phyloP scores from a whole-genome alignment of 352 stramenopile genomes.

The Phytophthora idaei region DNA sequence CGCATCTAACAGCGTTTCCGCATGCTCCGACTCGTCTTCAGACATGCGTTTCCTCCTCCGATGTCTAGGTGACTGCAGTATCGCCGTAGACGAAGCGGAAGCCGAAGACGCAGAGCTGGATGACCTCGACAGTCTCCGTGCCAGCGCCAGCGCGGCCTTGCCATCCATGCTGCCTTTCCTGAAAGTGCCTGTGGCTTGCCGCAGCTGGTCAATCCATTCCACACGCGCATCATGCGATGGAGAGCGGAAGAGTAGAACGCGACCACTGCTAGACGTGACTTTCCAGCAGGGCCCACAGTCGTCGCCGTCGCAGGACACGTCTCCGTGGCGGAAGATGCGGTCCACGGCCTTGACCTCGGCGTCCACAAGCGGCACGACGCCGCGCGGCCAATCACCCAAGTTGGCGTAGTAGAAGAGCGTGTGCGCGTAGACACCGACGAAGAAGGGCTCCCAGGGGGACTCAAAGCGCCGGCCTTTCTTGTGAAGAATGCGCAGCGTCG shows the following conservation, averaged over 20 bases:
- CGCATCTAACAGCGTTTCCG: conserved; percentile 69
- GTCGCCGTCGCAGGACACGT: conserved; percentile 28
- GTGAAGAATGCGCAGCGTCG: conserved; percentile 48
- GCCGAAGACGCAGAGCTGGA: conserved; percentile 34
- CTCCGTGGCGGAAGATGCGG: conserved; percentile 53
- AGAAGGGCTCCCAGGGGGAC: conserved; percentile 60
- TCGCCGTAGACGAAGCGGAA: conserved; percentile 24
- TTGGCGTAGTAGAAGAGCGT: conserved; percentile 72
- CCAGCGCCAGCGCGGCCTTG: conserved; percentile 34
- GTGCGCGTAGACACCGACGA: conserved; percentile 66
- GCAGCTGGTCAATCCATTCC: conserved; percentile 60
- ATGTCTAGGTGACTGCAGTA: conserved; percentile 24
- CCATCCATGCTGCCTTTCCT: conserved; percentile 37
- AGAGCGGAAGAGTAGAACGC: conserved; percentile 72
- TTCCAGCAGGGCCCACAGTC: conserved; percentile 81
- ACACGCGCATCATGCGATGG: conserved; percentile 49
- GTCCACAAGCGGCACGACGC: conserved; percentile 57
- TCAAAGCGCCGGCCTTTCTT: conserved; percentile 78
- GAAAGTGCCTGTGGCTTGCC: conserved; percentile 30
- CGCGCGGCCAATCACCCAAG: conserved; percentile 52
- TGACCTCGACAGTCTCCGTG: conserved; percentile 33
- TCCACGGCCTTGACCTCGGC: conserved; percentile 61
- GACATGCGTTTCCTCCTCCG: conserved; percentile 24
- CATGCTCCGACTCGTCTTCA: conserved; percentile 50
- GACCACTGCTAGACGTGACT: conserved; percentile 56